Evolutionary conservation across 202 grass and related monocot genomes (phyloP).

Genomic region (Panicum hallii): DNA sequence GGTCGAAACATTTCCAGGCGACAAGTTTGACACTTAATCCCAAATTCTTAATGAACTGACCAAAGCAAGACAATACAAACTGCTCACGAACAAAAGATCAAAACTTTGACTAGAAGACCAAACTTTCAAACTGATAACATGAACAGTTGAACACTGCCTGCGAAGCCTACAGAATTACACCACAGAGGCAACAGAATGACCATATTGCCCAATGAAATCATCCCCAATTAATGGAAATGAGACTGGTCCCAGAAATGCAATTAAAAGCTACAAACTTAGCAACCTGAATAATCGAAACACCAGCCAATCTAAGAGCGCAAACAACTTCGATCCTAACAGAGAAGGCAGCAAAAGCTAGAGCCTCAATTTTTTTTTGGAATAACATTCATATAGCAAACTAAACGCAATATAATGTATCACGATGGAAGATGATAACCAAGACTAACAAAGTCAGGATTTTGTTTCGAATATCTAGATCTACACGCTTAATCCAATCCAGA

Average conservation of each 20-base stretch:
- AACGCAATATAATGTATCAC: background rate
- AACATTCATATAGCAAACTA: background rate
- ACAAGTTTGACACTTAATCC: constrained; percentile 7
- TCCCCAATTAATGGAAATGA: background rate
- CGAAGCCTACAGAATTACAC: background rate
- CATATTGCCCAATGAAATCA: background rate
- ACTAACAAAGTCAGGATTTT: background rate
- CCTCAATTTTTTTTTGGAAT: background rate
- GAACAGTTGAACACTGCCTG: background rate
- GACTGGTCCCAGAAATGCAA: background rate
- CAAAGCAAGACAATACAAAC: background rate
- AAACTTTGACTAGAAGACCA: constrained; percentile 1
- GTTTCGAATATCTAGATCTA: constrained; percentile 19
- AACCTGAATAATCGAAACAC: background rate
- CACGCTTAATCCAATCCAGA: background rate
- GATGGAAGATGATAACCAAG: background rate
- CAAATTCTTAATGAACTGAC: background rate
- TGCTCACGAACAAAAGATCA: background rate
- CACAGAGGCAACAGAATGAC: background rate
- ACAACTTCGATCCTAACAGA: background rate
- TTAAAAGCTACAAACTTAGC: background rate
- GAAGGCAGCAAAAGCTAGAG: background rate
- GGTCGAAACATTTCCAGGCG: background rate
- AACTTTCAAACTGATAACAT: background rate
- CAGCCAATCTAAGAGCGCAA: background rate